These are phyloP conservation scores for Kwoniella heveanensis DNA, from an alignment of 768 basidiomycete genomes.

Conservation along the genomic window DNA sequence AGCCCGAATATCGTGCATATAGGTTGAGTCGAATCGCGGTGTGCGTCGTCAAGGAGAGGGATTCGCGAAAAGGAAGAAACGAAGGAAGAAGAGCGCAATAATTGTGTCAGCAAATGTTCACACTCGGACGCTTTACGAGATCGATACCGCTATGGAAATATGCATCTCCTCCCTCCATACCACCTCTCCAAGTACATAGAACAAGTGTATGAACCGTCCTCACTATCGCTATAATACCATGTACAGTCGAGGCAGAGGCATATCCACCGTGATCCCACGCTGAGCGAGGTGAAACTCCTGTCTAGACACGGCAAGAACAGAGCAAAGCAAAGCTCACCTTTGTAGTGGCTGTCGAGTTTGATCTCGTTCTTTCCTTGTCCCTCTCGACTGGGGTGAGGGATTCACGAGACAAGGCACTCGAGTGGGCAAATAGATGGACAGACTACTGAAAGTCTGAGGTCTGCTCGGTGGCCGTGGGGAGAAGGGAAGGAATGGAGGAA, in stretches of 20 bases:
- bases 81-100: neutral
- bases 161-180: neutral
- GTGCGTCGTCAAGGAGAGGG: neutral
- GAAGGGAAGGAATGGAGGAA: constrained; percentile 1
- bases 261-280: too few species aligned
- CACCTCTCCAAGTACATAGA: neutral
- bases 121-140: neutral
- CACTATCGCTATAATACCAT: too few species aligned
- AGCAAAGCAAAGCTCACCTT: constrained; percentile 9
- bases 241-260: too few species aligned
- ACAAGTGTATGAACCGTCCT: too few species aligned
- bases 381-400: neutral
- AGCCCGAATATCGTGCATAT: neutral
- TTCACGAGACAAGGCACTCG: neutral
- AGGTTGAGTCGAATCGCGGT: neutral
- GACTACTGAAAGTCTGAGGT: constrained; percentile 29
- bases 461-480: constrained; percentile 2
- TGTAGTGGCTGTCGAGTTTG: neutral
- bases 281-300: too few species aligned
- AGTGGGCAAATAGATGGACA: too few species aligned
- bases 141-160: neutral
- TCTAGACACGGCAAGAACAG: neutral
- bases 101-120: neutral
- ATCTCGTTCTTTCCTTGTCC: neutral
- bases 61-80: neutral